phyloP scores from a whole-genome alignment of 192 early-diverging fungal species.

The Geranomyces michiganensis region DNA sequence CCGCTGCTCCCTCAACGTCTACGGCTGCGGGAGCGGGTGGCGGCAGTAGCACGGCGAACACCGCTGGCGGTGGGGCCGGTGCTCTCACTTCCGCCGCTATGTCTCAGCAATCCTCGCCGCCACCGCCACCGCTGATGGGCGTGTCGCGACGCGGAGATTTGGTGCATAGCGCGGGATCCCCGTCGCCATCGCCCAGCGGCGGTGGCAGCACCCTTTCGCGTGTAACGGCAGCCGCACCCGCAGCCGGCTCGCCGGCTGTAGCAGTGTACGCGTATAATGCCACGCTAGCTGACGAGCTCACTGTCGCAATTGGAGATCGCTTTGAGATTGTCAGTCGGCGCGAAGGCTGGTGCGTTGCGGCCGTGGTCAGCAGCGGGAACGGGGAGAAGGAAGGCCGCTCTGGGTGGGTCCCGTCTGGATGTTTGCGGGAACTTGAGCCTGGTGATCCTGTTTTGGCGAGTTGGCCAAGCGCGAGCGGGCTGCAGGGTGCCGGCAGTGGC shows the following conservation, averaged over 20 bases:
- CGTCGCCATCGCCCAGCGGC: background rate
- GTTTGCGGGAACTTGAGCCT: background rate
- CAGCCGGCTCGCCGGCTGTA: slow-evolving; percentile 41
- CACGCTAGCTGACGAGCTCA: slow-evolving; percentile 60
- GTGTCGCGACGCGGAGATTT: background rate
- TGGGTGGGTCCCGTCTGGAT: slow-evolving; percentile 63
- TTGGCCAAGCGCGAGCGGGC: too few species aligned
- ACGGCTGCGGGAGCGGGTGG: background rate
- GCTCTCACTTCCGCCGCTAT: too few species aligned
- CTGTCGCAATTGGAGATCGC: slow-evolving; percentile 64
- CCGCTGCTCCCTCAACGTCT: too few species aligned
- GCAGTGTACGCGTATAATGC: slow-evolving; percentile 67
- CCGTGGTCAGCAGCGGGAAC: background rate
- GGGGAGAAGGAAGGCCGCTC: slow-evolving; percentile 52
- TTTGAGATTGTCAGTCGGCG: slow-evolving; percentile 57
- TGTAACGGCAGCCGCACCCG: background rate
- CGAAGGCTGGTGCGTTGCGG: slow-evolving; percentile 65
- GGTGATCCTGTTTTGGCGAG: too few species aligned
- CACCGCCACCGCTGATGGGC: slow-evolving; percentile 1
- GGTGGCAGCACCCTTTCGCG: too few species aligned
- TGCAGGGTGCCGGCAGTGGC: too few species aligned
- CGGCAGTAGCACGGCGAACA: background rate
- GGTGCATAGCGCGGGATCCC: background rate
- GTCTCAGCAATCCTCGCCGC: background rate
- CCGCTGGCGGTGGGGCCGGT: too few species aligned